These are phyloP conservation scores for Chenopodium formosanum DNA, from an alignment of 148 eudicot genomes.

Conservation along the genomic window DNA sequence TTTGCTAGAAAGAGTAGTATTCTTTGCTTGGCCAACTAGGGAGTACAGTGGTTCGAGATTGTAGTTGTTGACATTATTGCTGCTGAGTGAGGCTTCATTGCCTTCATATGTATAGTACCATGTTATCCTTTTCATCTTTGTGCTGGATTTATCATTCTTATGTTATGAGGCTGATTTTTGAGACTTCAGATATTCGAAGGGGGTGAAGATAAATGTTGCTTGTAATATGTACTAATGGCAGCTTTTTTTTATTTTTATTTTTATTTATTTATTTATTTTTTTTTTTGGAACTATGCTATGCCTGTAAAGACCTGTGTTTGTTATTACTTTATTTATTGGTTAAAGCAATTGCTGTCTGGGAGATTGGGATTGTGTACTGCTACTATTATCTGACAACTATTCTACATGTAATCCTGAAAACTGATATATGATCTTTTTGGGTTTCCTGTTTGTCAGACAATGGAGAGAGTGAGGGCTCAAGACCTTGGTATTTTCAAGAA, in stretches of 20 bases:
- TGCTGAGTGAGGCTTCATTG: neutral
- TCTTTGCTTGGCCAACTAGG: neutral
- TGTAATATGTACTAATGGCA: neutral
- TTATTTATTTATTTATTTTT: too few relatives aligned
- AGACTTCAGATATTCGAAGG: neutral
- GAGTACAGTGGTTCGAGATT: neutral
- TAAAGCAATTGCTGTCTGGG: neutral
- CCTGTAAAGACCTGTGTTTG: neutral
- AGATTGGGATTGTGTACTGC: neutral
- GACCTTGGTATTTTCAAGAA: constrained; percentile 81
- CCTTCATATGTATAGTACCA: neutral
- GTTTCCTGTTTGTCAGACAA: constrained; percentile 61
- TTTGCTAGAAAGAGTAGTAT: too few relatives aligned
- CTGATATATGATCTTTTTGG: neutral
- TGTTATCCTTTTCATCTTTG: neutral
- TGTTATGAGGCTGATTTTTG: neutral
- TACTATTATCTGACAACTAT: neutral
- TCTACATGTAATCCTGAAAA: neutral
- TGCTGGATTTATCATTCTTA: neutral
- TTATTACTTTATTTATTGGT: too few relatives aligned
- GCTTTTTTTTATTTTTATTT: neutral
- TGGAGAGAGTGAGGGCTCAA: constrained; percentile 93
- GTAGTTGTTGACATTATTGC: neutral
- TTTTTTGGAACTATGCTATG: constrained; percentile 6
- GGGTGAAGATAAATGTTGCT: neutral